Conservation (phyloP, 306 rosid species). For the Corylus americana region DNA sequence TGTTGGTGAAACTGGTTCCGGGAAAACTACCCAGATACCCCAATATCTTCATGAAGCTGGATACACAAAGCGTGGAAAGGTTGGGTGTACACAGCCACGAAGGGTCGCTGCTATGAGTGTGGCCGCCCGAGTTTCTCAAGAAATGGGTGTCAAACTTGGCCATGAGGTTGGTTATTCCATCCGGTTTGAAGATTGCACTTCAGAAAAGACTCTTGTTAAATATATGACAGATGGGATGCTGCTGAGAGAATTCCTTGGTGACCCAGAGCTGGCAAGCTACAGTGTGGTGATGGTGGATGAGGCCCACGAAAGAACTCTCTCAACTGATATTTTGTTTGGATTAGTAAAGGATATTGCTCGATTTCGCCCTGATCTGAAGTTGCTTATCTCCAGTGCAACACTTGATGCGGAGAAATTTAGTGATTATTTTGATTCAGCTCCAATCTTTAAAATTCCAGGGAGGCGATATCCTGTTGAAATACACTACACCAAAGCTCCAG, state of each 20-base stretch:
- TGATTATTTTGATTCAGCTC: slow-evolving; percentile 90
- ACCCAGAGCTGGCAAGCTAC: slow-evolving; percentile 88
- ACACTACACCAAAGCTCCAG: slow-evolving; percentile 85
- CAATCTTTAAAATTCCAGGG: slow-evolving; percentile 92
- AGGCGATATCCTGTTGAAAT: slow-evolving; percentile 91
- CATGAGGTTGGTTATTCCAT: slow-evolving; percentile 69
- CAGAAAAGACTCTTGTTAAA: slow-evolving; percentile 87
- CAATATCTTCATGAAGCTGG: slow-evolving; percentile 99
- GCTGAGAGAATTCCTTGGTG: slow-evolving; percentile 92
- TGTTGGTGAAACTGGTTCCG: slow-evolving; percentile 99
- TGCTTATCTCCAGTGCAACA: slow-evolving; percentile 94
- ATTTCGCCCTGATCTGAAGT: slow-evolving; percentile 88
- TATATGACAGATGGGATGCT: slow-evolving; percentile 99
- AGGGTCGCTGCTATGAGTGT: too few relatives aligned
- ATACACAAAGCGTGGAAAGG: slow-evolving; percentile 90
- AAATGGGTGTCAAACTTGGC: too few relatives aligned
- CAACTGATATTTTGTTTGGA: slow-evolving; percentile 93
- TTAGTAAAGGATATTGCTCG: slow-evolving; percentile 93
- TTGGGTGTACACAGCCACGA: slow-evolving; percentile 1
- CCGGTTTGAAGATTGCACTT: slow-evolving; percentile 96
- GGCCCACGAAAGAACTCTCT: slow-evolving; percentile 98
- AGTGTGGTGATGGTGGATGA: slow-evolving; percentile 99
- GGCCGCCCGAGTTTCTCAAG: too few relatives aligned
- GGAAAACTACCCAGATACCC: slow-evolving; percentile 95
- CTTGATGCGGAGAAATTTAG: slow-evolving; percentile 95